A percentile compares a stretch with the other conserved stretches of the same genome.
Conservation (phyloP, 192 early-diverging fungal genomes). For the Paraglomus brasilianum region DNA sequence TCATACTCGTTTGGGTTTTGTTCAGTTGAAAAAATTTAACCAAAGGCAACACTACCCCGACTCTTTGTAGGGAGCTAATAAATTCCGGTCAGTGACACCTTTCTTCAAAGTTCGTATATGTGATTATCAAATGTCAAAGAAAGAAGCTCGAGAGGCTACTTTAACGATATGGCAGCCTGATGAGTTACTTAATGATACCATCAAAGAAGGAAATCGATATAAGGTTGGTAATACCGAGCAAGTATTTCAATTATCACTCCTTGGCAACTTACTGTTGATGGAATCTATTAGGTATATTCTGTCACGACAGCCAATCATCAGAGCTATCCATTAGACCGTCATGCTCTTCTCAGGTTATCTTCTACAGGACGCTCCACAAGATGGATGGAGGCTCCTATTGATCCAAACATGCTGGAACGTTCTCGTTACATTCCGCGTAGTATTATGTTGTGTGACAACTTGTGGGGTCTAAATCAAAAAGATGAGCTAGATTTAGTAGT, state of each 20-base stretch:
- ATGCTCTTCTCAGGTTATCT: constrained; percentile 5
- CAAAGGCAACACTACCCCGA: not conserved
- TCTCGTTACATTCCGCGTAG: constrained; percentile 39
- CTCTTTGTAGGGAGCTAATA: constrained; percentile 13
- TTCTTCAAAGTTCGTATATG: constrained; percentile 52
- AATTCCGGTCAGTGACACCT: constrained; percentile 34
- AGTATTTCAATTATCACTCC: not conserved
- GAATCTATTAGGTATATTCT: constrained; percentile 31
- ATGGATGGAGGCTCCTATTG: constrained; percentile 31
- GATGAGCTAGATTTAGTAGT: constrained; percentile 52
- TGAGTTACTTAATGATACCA: constrained; percentile 33
- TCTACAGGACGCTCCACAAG: constrained; percentile 32
- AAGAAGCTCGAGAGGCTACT: constrained; percentile 32
- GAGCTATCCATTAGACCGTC: constrained; percentile 21
- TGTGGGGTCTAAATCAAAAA: constrained; percentile 21
- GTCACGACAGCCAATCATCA: constrained; percentile 24
- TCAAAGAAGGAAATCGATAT: constrained; percentile 58
- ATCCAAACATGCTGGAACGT: constrained; percentile 4
- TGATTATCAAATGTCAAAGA: constrained; percentile 37
- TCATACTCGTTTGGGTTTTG: not conserved
- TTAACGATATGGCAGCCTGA: constrained; percentile 52
- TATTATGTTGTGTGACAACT: constrained; percentile 6
- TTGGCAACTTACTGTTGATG: constrained; percentile 18
- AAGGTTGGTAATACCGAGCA: constrained; percentile 38
- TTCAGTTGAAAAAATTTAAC: not conserved